Evolutionary conservation across 768 basidiomycete species (phyloP), one percentile per base, ranked within the genome.

Genomic region (Leccinum barrowsii): DNA sequence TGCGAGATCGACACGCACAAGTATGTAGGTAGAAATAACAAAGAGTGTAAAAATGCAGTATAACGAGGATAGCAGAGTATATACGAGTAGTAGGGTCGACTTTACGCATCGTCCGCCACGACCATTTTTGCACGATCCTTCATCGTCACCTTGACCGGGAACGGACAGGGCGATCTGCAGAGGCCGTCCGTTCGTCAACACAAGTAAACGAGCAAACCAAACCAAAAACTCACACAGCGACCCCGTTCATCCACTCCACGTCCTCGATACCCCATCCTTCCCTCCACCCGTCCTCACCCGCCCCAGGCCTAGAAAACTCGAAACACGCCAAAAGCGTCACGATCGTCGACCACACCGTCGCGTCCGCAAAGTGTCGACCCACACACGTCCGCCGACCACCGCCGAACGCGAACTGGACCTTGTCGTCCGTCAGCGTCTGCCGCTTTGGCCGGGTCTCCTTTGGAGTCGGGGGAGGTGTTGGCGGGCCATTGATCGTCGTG

Each of bases 271-370:
- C 44, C 56, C 56, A 57, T 7, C 7, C 46, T 7, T 47, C 17
- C 42, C 13, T 57, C 32, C 42, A 47, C 30, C 37, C 34, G 1
- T 6, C 1, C 35, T 35, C 35, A 13, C 2, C 13, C 34, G 12
- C 3, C 35, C 6, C 35, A 15, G 35, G 35, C 15, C 35, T 50
- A n/a, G 22, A 30, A 17, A 57, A 52, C 50, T 57, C 56, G 50
- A 57, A 57, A 30, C 56, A 57, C 4, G 56, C 42, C 11, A 57
- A 35, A 2, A 57, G 56, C 4, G 56, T 57, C 42, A 52, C 56
- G 11, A 52, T 15, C 22, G 56, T 52, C 22, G 35, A 57, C 56
- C 56, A 52, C 17, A 57, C 42, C 10, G 11, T 46, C 28, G 51
- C 56, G 7, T 51, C 50, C 12, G 50, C 50, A 19, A 51, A 51